Conservation (phyloP, 257 asterid species). For the Petunia secreta region DNA sequence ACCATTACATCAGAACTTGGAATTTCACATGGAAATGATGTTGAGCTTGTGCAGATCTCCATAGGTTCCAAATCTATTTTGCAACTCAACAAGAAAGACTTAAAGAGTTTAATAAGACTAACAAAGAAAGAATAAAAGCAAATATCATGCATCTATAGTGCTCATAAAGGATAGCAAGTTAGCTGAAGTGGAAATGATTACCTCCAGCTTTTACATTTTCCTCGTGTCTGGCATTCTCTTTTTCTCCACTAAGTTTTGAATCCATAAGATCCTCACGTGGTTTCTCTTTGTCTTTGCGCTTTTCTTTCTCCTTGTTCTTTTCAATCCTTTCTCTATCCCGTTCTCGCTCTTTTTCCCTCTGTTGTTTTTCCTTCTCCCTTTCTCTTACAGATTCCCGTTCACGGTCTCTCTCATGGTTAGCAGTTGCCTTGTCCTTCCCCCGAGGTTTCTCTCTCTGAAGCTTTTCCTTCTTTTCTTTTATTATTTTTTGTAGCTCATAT, state of each 20-base stretch:
- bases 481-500: conserved; percentile 66
- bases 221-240: conserved; percentile 46
- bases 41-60: conserved; percentile 68
- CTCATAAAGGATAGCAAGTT: neutral
- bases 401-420: conserved; percentile 54
- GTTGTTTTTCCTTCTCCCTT: conserved; percentile 58
- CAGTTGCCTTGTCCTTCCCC: conserved; percentile 61
- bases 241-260: conserved; percentile 49
- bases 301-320: conserved; percentile 56
- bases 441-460: conserved; percentile 53
- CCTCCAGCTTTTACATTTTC: conserved; percentile 71
- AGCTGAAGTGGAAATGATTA: conserved; percentile 30
- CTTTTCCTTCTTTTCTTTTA: conserved; percentile 75
- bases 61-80: conserved; percentile 81
- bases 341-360: conserved; percentile 58
- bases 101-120: conserved; percentile 10
- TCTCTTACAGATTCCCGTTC: conserved; percentile 49
- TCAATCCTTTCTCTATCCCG: conserved; percentile 51
- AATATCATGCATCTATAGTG: neutral
- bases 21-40: conserved; percentile 68
- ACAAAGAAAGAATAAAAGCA: neutral
- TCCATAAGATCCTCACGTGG: conserved; percentile 54
- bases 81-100: conserved; percentile 31
- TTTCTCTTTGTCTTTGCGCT: conserved; percentile 64
- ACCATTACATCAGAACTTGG: conserved; percentile 68